phyloP scores from a whole-genome alignment of 176 grass and related monocot species.

The Poa annua region DNA sequence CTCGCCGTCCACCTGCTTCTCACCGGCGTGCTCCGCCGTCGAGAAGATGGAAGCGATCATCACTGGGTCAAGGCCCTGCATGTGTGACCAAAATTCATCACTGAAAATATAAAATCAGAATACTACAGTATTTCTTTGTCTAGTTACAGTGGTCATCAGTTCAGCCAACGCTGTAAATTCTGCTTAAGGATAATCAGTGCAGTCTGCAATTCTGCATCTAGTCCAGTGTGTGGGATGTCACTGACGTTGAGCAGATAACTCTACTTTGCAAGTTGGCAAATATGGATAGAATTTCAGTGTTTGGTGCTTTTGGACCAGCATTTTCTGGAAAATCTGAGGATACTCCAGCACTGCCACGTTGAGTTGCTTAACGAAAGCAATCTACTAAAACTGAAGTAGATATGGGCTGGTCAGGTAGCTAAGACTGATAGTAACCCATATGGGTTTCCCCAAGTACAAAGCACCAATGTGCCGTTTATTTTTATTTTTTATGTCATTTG shows the following conservation, averaged over 20 bases:
- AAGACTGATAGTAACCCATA: background rate
- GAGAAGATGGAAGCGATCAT: conserved; percentile 86
- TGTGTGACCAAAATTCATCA: background rate
- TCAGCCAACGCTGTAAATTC: background rate
- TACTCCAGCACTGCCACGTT: background rate
- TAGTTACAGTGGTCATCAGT: background rate
- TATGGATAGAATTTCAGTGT: conserved; percentile 31
- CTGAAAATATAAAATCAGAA: background rate
- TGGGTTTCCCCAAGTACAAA: background rate
- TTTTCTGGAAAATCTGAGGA: conserved; percentile 4
- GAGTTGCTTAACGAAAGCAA: background rate
- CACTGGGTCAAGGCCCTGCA: conserved; percentile 83
- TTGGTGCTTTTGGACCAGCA: conserved; percentile 41
- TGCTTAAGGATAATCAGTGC: background rate
- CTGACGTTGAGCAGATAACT: conserved; percentile 19
- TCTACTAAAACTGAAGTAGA: background rate
- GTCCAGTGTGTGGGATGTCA: background rate
- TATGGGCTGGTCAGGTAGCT: background rate
- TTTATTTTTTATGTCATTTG: background rate
- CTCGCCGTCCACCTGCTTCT: conserved; percentile 88
- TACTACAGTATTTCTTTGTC: background rate
- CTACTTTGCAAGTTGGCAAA: conserved; percentile 40
- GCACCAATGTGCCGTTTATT: background rate
- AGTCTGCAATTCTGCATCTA: background rate
- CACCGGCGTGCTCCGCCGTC: conserved; percentile 79